A percentile compares a stretch with the other conserved stretches of the same genome.
These are phyloP conservation scores for Colletotrichum liriopes DNA, from an alignment of 2,329 filamentous ascomycete species.

Conservation along the genomic window DNA sequence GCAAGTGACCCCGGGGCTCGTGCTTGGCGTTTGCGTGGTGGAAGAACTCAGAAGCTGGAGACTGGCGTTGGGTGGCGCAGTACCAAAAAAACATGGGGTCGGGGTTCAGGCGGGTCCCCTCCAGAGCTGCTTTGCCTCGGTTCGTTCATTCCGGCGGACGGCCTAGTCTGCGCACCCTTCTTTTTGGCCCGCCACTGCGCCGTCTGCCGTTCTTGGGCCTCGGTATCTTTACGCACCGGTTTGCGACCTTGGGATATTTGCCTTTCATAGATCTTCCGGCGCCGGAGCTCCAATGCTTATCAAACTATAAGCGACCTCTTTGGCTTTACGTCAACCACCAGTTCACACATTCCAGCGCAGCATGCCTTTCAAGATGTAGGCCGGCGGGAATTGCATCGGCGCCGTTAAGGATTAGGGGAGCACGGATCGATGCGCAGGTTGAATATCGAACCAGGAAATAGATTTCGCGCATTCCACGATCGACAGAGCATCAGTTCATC, in stretches of 20 bases:
- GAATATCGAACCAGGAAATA: neutral
- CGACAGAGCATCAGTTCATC: neutral
- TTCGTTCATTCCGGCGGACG: conserved; percentile 10
- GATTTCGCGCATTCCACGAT: neutral
- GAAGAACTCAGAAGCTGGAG: conserved; percentile 9
- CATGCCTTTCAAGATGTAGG: neutral
- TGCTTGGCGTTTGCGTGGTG: conserved; percentile 28
- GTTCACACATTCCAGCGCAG: neutral
- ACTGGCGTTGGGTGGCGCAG: conserved; percentile 20
- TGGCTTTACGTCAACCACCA: neutral
- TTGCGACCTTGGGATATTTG: neutral
- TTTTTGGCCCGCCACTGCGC: conserved; percentile 1
- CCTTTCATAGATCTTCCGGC: neutral
- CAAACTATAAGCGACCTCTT: neutral
- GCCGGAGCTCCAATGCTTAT: neutral
- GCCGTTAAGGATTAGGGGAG: neutral
- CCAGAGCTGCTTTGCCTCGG: conserved; percentile 31
- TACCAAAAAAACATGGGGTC: conserved; percentile 35
- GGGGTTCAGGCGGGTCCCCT: conserved; percentile 12
- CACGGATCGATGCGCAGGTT: too few species aligned
- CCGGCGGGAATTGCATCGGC: neutral
- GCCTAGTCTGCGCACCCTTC: neutral
- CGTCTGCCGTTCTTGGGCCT: conserved; percentile 4
- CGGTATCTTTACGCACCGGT: conserved; percentile 26
- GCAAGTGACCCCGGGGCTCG: conserved; percentile 27